Evolutionary conservation across 2,329 filamentous ascomycete genomes (phyloP).

Genomic region (Aspergillus cejpii): DNA sequence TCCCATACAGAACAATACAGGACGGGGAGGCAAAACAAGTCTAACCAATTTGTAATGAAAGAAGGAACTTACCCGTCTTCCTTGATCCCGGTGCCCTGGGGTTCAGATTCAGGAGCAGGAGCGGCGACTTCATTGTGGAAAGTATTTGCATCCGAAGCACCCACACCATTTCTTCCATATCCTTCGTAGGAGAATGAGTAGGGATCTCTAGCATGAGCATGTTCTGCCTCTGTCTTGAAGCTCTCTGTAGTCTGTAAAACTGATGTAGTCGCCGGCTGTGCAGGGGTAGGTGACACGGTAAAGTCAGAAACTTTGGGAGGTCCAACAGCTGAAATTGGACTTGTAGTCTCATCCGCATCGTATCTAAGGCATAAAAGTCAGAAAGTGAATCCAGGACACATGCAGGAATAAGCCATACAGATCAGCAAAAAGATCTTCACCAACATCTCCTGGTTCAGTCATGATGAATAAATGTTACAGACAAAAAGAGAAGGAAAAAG

Average conservation of each 20-base stretch:
- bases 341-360: conserved; percentile 57
- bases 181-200: conserved; percentile 17
- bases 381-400: background rate
- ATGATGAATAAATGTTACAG: conserved; percentile 44
- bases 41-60: background rate
- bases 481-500: background rate
- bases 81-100: conserved; percentile 55
- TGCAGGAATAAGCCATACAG: conserved; percentile 55
- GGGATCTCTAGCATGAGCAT: conserved; percentile 19
- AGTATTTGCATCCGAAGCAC: conserved; percentile 19
- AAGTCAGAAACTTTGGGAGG: conserved; percentile 36
- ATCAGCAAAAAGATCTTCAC: conserved; percentile 93
- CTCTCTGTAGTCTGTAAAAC: conserved; percentile 28
- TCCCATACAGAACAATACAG: conserved; percentile 4
- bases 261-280: conserved; percentile 29
- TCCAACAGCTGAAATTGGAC: conserved; percentile 25
- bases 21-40: conserved; percentile 18
- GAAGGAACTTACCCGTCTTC: conserved; percentile 81
- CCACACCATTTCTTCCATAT: conserved; percentile 23
- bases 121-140: conserved; percentile 15
- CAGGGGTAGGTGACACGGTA: conserved; percentile 26
- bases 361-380: conserved; percentile 46
- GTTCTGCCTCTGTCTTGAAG: conserved; percentile 25
- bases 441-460: conserved; percentile 74
- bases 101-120: conserved; percentile 28